Base-by-base conservation (phyloP, 2,329 filamentous ascomycete species). In the Cyclaneusma minus region DNA sequence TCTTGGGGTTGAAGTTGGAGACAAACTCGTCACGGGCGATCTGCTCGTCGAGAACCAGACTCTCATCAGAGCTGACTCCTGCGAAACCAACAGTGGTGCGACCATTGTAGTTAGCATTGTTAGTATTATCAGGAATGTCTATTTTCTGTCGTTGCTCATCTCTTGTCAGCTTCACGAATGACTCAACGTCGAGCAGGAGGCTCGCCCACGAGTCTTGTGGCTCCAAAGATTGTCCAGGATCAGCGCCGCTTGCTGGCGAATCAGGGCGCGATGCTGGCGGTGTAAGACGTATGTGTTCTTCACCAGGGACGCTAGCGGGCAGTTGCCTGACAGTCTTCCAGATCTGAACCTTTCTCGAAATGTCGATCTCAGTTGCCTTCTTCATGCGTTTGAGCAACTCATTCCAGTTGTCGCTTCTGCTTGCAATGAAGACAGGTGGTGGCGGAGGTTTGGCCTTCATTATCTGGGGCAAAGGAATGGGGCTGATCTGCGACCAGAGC, bases 31-130 rank as follows among this genome's bases (percentile, higher is more conserved):
- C 66, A 11, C 62, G 62, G 25, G 60, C 60, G 24, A 76, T 59
- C 34, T 74, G 63, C 47, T 93, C 83, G 46, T 95, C 87, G 4
- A 95, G 56, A n/a, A 93, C 70, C 25, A 94, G 62, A 3, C 74
- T 69, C 42, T 81, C 71, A 34, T 82, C 74, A 16, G 70, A 68
- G n/a, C 63, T 67, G 13, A 94, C 58, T 2, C 74, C 73, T 25
- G 72, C 64, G 28, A 70, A 55, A 21, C 68, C 64, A 24, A 94
- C 52, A 2, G 67, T 70, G 32, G 69, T 61, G 13, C 55, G 64
- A 9, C 84, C 83, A 38, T 91, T 93, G 51, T 80, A 87, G 18
- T 83, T 84, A 3, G 58, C 39, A 40, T 91, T 75, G 30, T 56
- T 55, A 0, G 81, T 89, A 24, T 74, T 60, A 47, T 95, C 87